These are phyloP conservation scores for Acacia confusa DNA, from an alignment of 306 rosid species.

Conservation along the genomic window DNA sequence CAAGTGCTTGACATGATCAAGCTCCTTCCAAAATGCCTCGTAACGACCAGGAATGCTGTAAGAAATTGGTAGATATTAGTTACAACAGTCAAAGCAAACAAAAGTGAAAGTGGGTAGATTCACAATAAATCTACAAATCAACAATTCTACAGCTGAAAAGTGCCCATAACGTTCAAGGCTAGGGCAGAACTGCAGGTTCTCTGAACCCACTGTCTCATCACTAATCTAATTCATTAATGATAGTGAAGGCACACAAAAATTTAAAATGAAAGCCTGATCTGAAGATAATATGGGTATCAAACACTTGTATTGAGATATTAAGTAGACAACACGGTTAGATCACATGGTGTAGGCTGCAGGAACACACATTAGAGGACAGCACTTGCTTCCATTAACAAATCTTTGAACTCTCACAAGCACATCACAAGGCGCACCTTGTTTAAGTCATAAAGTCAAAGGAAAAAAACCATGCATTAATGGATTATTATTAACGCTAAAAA, in stretches of 20 bases:
- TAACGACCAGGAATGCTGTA: constrained; percentile 78
- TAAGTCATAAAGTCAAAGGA: not conserved
- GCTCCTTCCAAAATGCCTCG: constrained; percentile 79
- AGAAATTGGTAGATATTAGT: constrained; percentile 20
- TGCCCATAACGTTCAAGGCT: not conserved
- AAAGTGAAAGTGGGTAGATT: not conserved
- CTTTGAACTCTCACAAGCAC: not conserved
- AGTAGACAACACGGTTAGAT: not conserved
- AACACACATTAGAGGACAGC: not conserved
- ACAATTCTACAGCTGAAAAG: not conserved
- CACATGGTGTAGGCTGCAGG: not conserved
- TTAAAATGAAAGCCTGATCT: not conserved
- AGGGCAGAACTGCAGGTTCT: not conserved
- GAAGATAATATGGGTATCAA: not conserved
- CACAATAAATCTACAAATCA: not conserved
- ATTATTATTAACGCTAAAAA: not conserved
- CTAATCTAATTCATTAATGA: not conserved
- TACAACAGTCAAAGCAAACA: not conserved
- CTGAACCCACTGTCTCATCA: not conserved
- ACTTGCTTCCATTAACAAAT: not conserved
- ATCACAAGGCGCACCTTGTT: not conserved
- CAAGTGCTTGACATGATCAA: constrained; percentile 68
- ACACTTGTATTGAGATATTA: not conserved
- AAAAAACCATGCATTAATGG: not conserved
- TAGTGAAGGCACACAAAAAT: not conserved